Evolutionary conservation across 2,329 filamentous ascomycete species (phyloP), one percentile per base, ranked within the genome.

Genomic region (Zasmidium citrigriseum): DNA sequence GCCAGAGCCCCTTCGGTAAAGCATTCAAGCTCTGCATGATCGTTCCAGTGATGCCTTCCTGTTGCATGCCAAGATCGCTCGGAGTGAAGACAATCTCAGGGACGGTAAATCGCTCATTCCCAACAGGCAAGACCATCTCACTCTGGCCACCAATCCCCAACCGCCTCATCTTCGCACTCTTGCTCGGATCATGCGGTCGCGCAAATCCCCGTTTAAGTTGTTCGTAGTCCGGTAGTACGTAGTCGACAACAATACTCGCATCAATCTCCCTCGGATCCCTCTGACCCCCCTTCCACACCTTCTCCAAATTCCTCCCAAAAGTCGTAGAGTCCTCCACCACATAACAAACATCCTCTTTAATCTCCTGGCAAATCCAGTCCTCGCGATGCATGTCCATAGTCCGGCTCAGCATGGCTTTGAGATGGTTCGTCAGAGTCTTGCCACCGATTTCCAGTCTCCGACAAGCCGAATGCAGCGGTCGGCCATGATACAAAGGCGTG

Each of bases 301-400:
- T 83, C 62, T 98, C 93, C 34, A 99, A 83, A 66, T 97, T 91
- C 5, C 73, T 70, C 23, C 81, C 79, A 73, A 98, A 97, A 14
- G 63, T 53, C 23, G 47, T 57, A 1, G 63, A 57, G 45, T 55
- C 49, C 10, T 51, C 21, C 45, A 62, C 60, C 11, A 97, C 87
- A 67, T 89, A 98, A 71, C 91, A 96, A 0, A 89, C 87, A 3
- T 88, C 83, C 72, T 99, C 95, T 72, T 99, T 99, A 75, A 98
- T 93, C 73, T 97, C 90, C 69, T 96, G 96, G 72, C 97, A 91
- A 52, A 98, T 88, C 73, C 96, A 88, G 0, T 90, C 89, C 68
- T 99, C 95, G 73, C 96, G 93, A 62, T 95, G 87, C 86, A 99
- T 93, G 72, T 97, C 93, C 75, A 96, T 96, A 70, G 97, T 92